Conservation (phyloP, 176 grass and related monocot species). For the Areca catechu region DNA sequence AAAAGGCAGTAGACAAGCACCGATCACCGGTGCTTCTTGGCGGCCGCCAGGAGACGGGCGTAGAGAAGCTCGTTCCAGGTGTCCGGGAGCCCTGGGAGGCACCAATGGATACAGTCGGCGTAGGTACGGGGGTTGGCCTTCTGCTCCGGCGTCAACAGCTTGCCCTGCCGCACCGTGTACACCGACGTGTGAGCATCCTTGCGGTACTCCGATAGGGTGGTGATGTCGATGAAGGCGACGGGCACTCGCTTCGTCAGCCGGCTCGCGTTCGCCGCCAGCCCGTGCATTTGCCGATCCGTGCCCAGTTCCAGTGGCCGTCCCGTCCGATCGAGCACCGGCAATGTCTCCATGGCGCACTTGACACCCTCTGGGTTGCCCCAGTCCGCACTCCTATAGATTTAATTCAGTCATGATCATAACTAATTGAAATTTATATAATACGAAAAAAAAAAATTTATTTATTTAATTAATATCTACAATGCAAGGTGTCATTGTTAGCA, state of each 20-base stretch:
- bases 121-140: conserved; percentile 44
- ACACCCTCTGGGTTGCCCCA: conserved; percentile 73
- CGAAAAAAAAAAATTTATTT: too few relatives aligned
- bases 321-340: conserved; percentile 41
- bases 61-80: conserved; percentile 84
- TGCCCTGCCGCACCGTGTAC: conserved; percentile 51
- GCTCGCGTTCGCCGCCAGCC: conserved; percentile 29
- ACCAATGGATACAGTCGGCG: conserved; percentile 92
- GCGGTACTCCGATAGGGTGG: conserved; percentile 70
- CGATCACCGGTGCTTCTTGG: conserved; percentile 6
- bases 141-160: conserved; percentile 59
- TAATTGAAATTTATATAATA: too few relatives aligned
- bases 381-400: conserved; percentile 24
- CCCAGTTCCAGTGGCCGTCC: conserved; percentile 27
- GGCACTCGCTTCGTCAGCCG: conserved; percentile 46
- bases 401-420: too few relatives aligned
- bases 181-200: conserved; percentile 80
- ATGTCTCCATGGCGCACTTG: conserved; percentile 55
- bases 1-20: neutral
- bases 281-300: conserved; percentile 41
- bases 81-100: conserved; percentile 74
- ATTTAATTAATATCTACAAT: too few relatives aligned
- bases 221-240: conserved; percentile 61
- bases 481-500: too few relatives aligned
- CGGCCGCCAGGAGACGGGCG: conserved; percentile 30